Evolutionary conservation across 2,329 filamentous ascomycete species (phyloP), one percentile per base, ranked within the genome.

Genomic region (Parafenestella ontariensis): DNA sequence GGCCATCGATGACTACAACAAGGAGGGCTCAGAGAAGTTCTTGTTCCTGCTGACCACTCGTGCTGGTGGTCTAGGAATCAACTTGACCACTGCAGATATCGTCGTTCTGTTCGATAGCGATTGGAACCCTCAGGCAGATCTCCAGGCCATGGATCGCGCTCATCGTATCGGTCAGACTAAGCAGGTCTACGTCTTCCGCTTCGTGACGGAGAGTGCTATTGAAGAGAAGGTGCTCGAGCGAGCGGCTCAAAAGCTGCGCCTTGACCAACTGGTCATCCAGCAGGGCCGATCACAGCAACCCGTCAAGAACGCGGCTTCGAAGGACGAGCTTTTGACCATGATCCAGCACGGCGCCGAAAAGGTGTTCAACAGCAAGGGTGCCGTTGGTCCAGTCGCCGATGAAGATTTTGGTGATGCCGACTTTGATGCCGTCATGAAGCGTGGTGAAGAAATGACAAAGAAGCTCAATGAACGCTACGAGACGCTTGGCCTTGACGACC

Each of bases 141-240:
- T 99, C 55, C 95, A 99, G 77, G 95, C 95, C 52, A 99, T 99
- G 95, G 95, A 99, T 71, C 91, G 95, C 73, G 95, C 95, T 46
- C 95, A 99, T 79, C 92, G 95, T 79, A 99, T 99, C 66, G 95
- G 95, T 34, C 95, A 99, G 79, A 99, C 92, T 5, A 99, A 99
- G 79, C 95, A 99, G 74, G 95, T 99, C 10, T 85, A 93, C 39
- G 95, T 99, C 3, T 99, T 96, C 80, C 87, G 95, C 56, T 97
- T 99, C 68, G 91, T 99, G 21, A 99, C 96, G 0, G 95, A 99
- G 73, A 96, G 96, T 70, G 95, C 95, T 0, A 98, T 99, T 56
- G 95, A 99, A 72, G 95, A 99, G 78, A 98, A 99, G 79, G 95
- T 99, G 9, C 81, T 99, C 44, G 94, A 99, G 77, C 89, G 95